phyloP scores from a whole-genome alignment of 352 stramenopile genomes.

The Phytophthora capsici region DNA sequence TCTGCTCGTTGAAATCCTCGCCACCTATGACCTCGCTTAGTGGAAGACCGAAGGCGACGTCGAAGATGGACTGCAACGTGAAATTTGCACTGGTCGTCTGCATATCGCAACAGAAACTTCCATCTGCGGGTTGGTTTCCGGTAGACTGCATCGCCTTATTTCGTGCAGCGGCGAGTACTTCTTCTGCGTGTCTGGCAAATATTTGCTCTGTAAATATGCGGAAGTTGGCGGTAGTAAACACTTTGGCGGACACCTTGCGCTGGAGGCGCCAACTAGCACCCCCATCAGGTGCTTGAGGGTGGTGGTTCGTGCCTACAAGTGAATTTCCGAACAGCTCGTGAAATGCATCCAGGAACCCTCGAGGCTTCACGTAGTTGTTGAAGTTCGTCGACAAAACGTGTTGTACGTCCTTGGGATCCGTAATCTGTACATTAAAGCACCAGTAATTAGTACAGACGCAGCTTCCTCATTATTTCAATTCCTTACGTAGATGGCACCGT shows the following conservation, averaged over 20 bases:
- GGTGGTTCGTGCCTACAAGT: slow-evolving; percentile 77
- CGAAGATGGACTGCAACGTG: slow-evolving; percentile 63
- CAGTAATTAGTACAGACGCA: not conserved
- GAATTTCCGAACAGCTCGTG: slow-evolving; percentile 71
- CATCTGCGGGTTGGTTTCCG: not conserved
- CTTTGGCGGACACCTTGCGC: slow-evolving; percentile 86
- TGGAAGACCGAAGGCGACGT: slow-evolving; percentile 59
- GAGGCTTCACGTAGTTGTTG: slow-evolving; percentile 76
- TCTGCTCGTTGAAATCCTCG: slow-evolving; percentile 43
- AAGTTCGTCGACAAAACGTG: slow-evolving; percentile 77
- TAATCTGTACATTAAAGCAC: slow-evolving; percentile 39
- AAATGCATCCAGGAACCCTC: slow-evolving; percentile 72
- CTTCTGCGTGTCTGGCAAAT: slow-evolving; percentile 48
- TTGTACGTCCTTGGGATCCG: slow-evolving; percentile 63
- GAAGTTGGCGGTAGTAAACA: slow-evolving; percentile 82
- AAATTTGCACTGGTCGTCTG: slow-evolving; percentile 52
- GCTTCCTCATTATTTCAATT: too few species aligned
- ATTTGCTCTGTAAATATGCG: slow-evolving; percentile 51
- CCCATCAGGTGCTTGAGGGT: slow-evolving; percentile 52
- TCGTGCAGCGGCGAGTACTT: slow-evolving; percentile 23
- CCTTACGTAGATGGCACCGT: slow-evolving; percentile 60
- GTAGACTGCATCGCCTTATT: slow-evolving; percentile 7
- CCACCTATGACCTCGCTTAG: slow-evolving; percentile 41
- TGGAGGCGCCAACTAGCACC: slow-evolving; percentile 74
- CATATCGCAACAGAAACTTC: slow-evolving; percentile 50